Evolutionary conservation across 768 basidiomycete genomes (phyloP).

Genomic region (Rhizopogon vulgaris): DNA sequence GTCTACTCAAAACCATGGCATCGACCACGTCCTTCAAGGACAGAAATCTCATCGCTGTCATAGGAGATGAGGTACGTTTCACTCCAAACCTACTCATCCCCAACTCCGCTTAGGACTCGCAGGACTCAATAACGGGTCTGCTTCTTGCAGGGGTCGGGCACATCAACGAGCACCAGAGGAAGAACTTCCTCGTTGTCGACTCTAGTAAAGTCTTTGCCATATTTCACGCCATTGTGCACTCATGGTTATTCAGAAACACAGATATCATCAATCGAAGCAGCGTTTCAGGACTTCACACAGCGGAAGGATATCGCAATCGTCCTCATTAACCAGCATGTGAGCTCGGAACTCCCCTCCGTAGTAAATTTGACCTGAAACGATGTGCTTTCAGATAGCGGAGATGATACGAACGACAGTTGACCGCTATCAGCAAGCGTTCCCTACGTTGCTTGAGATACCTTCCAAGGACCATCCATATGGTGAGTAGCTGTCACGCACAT

Average conservation of each 20-base stretch:
- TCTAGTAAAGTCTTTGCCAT: conserved; percentile 54
- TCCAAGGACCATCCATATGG: conserved; percentile 99
- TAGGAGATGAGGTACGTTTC: conserved; percentile 84
- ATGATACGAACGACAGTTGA: conserved; percentile 94
- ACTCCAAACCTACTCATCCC: neutral
- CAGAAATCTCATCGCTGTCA: conserved; percentile 86
- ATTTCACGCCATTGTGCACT: conserved; percentile 1
- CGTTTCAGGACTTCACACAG: conserved; percentile 93
- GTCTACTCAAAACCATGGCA: conserved; percentile 34
- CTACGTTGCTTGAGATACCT: conserved; percentile 94
- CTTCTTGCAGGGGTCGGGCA: conserved; percentile 94
- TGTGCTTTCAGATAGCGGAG: conserved; percentile 74
- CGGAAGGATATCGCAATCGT: conserved; percentile 94
- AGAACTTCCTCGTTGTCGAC: conserved; percentile 97
- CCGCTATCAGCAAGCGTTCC: conserved; percentile 93
- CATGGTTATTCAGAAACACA: conserved; percentile 66
- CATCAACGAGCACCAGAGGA: conserved; percentile 83
- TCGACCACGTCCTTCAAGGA: conserved; percentile 61
- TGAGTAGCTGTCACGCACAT: conserved; percentile 29
- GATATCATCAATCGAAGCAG: conserved; percentile 80
- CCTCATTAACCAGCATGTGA: conserved; percentile 96
- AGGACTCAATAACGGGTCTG: conserved; percentile 97
- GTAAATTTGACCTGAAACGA: conserved; percentile 1
- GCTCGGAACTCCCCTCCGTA: conserved; percentile 21
- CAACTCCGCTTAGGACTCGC: neutral